phyloP scores from a whole-genome alignment of 176 grass and related monocot species.

The Elaeis guineensis region DNA sequence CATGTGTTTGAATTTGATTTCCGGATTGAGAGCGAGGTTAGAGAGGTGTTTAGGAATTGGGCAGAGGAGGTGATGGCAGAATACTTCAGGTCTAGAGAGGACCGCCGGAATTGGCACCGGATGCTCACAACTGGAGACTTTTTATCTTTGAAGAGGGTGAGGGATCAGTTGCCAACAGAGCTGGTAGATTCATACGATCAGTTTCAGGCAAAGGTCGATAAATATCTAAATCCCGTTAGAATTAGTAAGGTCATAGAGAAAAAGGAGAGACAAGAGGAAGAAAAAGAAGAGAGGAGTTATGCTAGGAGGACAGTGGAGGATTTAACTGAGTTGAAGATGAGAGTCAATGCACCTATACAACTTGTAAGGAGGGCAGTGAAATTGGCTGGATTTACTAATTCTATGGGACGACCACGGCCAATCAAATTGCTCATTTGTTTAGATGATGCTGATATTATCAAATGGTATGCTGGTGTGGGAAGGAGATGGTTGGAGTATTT shows the following conservation, averaged over 20 bases:
- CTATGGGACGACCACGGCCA: slow-evolving; percentile 68
- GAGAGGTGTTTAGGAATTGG: slow-evolving; percentile 55
- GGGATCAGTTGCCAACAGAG: slow-evolving; percentile 56
- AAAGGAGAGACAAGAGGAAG: slow-evolving; percentile 45
- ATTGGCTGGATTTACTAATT: slow-evolving; percentile 81
- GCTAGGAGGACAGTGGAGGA: slow-evolving; percentile 68
- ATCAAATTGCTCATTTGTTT: slow-evolving; percentile 85
- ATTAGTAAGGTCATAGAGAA: slow-evolving; percentile 28
- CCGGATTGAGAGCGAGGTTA: slow-evolving; percentile 52
- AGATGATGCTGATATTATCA: slow-evolving; percentile 84
- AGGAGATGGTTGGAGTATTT: slow-evolving; percentile 90
- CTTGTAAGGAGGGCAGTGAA: slow-evolving; percentile 69
- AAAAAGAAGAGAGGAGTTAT: slow-evolving; percentile 65
- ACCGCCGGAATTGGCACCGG: slow-evolving; percentile 64
- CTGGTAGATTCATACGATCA: slow-evolving; percentile 79
- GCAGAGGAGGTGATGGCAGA: slow-evolving; percentile 43
- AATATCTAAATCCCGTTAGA: slow-evolving; percentile 48
- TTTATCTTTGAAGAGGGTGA: slow-evolving; percentile 54
- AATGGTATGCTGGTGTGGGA: slow-evolving; percentile 86
- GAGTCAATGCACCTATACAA: slow-evolving; percentile 54
- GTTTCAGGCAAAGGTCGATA: slow-evolving; percentile 52
- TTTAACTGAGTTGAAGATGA: slow-evolving; percentile 80
- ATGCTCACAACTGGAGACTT: slow-evolving; percentile 71
- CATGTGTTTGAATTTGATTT: slow-evolving; percentile 65
- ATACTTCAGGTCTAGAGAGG: slow-evolving; percentile 50